Percentiles rank a stretch among this genome's conserved stretches.
phyloP scores from a whole-genome alignment of 768 basidiomycete species.

The Chalciporus pseudorubinellus region DNA sequence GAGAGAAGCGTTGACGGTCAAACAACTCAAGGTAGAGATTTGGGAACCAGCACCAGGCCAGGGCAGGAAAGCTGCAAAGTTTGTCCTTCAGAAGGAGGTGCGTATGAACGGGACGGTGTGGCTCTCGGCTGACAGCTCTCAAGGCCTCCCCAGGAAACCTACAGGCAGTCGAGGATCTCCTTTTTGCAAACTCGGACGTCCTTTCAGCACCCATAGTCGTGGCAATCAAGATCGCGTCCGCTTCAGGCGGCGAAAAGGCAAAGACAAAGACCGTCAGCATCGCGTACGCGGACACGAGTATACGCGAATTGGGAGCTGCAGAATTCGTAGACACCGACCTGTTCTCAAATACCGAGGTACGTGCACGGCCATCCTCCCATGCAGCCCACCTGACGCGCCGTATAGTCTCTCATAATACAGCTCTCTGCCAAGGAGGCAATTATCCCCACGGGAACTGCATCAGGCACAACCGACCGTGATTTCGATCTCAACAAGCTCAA shows the following conservation, averaged over 20 bases:
- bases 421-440: constrained; percentile 97
- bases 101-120: constrained; percentile 10
- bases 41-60: constrained; percentile 74
- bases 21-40: constrained; percentile 91
- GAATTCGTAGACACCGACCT: constrained; percentile 95
- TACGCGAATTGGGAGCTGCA: constrained; percentile 80
- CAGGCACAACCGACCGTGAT: constrained; percentile 76
- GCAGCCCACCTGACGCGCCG: not conserved
- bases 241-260: constrained; percentile 48
- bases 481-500: constrained; percentile 85
- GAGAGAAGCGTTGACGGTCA: constrained; percentile 84
- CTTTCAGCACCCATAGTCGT: constrained; percentile 84
- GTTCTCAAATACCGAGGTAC: constrained; percentile 92
- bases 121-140: constrained; percentile 18
- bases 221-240: constrained; percentile 74
- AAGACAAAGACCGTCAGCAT: constrained; percentile 77
- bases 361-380: constrained; percentile 5
- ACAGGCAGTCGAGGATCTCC: constrained; percentile 72
- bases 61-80: constrained; percentile 73
- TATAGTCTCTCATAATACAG: constrained; percentile 89
- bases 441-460: constrained; percentile 68
- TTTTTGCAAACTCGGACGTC: constrained; percentile 82
- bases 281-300: constrained; percentile 89
- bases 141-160: constrained; percentile 77
- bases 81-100: constrained; percentile 80